These are phyloP conservation scores for Lentinula novae-zelandiae DNA, from an alignment of 1,284 basidiomycete genomes.

Conservation along the genomic window DNA sequence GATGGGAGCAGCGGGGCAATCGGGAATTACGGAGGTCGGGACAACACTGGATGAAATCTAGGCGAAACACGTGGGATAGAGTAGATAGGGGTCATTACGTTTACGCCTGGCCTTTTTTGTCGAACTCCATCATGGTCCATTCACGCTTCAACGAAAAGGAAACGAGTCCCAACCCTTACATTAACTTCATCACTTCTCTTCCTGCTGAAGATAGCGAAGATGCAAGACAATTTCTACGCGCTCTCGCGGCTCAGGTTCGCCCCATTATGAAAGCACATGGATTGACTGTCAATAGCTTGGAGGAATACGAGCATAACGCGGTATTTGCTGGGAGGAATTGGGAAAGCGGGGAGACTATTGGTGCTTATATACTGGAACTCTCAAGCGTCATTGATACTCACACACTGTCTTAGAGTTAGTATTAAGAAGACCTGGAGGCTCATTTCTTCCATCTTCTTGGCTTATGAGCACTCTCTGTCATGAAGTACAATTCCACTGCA, in stretches of 20 bases:
- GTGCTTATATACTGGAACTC: constrained; percentile 28
- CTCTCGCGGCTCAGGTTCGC: constrained; percentile 75
- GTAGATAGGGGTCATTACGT: constrained; percentile 6
- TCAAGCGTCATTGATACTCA: not conserved
- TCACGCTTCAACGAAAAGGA: constrained; percentile 65
- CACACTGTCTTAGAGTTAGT: constrained; percentile 57
- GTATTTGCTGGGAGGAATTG: constrained; percentile 81
- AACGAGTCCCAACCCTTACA: constrained; percentile 66
- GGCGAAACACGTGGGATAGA: not conserved
- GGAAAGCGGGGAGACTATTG: constrained; percentile 75
- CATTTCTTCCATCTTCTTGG: constrained; percentile 60
- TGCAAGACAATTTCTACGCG: constrained; percentile 64
- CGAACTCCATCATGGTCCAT: constrained; percentile 55
- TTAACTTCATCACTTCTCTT: constrained; percentile 74
- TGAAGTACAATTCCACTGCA: constrained; percentile 48
- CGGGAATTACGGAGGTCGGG: not conserved
- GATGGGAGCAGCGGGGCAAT: not conserved
- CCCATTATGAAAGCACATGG: constrained; percentile 79
- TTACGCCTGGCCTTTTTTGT: constrained; percentile 9
- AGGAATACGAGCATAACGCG: constrained; percentile 76
- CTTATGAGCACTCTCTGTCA: constrained; percentile 78
- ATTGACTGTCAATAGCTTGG: constrained; percentile 70
- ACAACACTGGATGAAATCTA: not conserved
- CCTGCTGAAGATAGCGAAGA: constrained; percentile 46
- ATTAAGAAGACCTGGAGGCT: constrained; percentile 55